Evolutionary conservation across 2,329 filamentous ascomycete genomes (phyloP), one percentile per base, ranked within the genome.

Genomic region (Curvularia sp.): DNA sequence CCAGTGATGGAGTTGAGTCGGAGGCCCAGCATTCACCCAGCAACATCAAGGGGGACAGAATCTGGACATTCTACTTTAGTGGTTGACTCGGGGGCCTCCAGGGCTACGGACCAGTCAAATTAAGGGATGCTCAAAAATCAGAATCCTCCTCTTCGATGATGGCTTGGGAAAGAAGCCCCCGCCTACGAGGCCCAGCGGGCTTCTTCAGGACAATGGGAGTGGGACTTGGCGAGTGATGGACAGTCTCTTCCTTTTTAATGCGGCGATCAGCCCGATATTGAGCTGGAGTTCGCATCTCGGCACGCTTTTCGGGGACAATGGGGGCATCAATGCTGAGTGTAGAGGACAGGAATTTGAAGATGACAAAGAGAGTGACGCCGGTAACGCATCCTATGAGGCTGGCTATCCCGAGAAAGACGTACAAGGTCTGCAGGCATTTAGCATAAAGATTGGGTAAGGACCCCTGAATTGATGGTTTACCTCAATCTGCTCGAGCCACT

Each of bases 101-200:
- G 24, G 20, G 8, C 8, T 5, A 26, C 30, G 22, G 31, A 15
- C 12, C 15, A 28, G 8, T 10, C 48, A n/a, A 26, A 30, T 2
- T 10, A n/a, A 35, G 1, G 4, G 1, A 2, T 12, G 12, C 12
- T 77, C 65, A 82, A 51, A 77, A 80, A 46, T 82, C 80, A 0
- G 79, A 82, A 71, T 90, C 88, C 51, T 89, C 88, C 72, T 92
- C 89, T 74, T 91, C 89, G 57, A 89, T 83, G 61, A 92, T 92
- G 0, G 87, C 89, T 71, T 89, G 86, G 28, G 84, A 82, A 43
- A 89, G 76, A 18, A 91, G 72, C 1, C 84, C 84, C 50, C 80
- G 77, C 4, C 79, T 65, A 8, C 60, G 64, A 28, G 60, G 42
- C 15, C 49, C 57, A 20, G 61, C 44, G 1, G 51, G 79, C 77